phyloP scores from a whole-genome alignment of 768 basidiomycete species.

The Neoboletus brunneissimus region DNA sequence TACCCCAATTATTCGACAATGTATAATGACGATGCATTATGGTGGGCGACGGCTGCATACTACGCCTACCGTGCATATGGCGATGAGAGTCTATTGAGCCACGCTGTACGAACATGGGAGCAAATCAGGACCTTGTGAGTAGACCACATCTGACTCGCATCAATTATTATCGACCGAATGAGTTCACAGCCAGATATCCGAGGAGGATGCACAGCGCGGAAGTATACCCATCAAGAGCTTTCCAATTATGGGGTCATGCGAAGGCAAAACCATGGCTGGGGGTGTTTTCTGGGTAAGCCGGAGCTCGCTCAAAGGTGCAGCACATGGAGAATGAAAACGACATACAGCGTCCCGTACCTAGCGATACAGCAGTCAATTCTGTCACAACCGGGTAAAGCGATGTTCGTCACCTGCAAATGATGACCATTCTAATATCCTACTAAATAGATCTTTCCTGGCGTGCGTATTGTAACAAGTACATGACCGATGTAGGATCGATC shows the following conservation, averaged over 20 bases:
- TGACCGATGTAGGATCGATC: neutral
- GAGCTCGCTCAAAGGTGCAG: neutral
- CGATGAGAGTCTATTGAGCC: conserved; percentile 40
- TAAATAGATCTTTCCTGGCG: conserved; percentile 40
- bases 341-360: conserved; percentile 39
- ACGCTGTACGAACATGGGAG: conserved; percentile 49
- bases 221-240: conserved; percentile 42
- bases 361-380: conserved; percentile 46
- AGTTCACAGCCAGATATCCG: conserved; percentile 32
- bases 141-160: neutral
- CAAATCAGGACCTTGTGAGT: conserved; percentile 46
- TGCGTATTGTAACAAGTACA: conserved; percentile 15
- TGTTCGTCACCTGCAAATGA: neutral
- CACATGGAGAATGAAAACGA: neutral
- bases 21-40: conserved; percentile 29
- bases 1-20: conserved; percentile 7
- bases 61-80: conserved; percentile 49
- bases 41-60: conserved; percentile 54
- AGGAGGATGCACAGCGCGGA: conserved; percentile 38
- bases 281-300: conserved; percentile 52
- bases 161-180: neutral
- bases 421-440: neutral
- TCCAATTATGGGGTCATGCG: conserved; percentile 41
- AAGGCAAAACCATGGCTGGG: conserved; percentile 50
- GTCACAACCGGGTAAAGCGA: conserved; percentile 46